Conservation (phyloP, 805 yeast genomes). For the Starmerella vitae region DNA sequence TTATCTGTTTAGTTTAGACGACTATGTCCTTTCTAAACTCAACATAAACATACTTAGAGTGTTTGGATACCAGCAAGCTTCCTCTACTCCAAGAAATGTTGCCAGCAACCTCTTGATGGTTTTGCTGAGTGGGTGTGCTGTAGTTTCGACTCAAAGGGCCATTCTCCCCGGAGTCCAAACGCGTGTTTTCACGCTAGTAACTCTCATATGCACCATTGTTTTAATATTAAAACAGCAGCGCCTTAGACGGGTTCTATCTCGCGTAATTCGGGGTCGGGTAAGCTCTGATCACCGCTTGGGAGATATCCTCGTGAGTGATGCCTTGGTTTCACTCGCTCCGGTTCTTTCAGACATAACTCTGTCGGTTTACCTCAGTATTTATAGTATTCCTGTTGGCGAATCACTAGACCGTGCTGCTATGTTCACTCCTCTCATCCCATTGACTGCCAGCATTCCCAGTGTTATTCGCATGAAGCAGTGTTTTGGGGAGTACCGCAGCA, state of each 20-base stretch:
- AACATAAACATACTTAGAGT: conserved; percentile 7
- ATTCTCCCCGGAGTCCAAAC: conserved; percentile 6
- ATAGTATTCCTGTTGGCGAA: conserved; percentile 9
- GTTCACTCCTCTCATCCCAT: conserved; percentile 9
- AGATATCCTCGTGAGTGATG: conserved; percentile 74
- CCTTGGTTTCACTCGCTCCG: conserved; percentile 66
- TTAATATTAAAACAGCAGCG: conserved; percentile 32
- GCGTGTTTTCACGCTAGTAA: conserved; percentile 30
- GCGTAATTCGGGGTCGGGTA: conserved; percentile 48
- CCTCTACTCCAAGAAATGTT: conserved; percentile 4
- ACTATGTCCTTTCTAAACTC: conserved; percentile 4
- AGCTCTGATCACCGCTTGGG: conserved; percentile 47
- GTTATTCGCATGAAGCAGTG: conserved; percentile 76
- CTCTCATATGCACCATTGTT: conserved; percentile 30
- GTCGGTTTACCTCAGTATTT: conserved; percentile 35
- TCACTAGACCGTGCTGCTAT: conserved; percentile 13
- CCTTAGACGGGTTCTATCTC: conserved; percentile 30
- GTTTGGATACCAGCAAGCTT: conserved; percentile 8
- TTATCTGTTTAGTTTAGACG: conserved; percentile 9
- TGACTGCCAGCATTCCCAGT: conserved; percentile 40
- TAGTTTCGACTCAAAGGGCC: background rate
- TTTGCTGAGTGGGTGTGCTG: conserved; percentile 5
- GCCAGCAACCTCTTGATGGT: conserved; percentile 3
- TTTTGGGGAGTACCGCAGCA: conserved; percentile 45
- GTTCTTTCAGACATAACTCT: conserved; percentile 60